Evolutionary conservation across 192 early-diverging fungal species (phyloP).

Genomic region (Allomyces javanicus): DNA sequence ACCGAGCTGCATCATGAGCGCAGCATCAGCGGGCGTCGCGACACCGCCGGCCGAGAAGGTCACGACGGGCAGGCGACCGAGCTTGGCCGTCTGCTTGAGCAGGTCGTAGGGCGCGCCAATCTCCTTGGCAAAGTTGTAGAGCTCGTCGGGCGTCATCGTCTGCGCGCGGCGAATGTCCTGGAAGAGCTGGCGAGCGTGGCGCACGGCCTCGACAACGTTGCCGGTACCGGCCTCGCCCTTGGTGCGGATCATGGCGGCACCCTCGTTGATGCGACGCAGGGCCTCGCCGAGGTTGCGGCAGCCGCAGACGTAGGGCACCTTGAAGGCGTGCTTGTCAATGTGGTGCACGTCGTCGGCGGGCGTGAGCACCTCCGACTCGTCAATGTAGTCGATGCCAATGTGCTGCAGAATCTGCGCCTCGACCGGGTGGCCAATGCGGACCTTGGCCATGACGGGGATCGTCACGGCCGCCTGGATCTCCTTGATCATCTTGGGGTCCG

Average conservation of each 20-base stretch:
- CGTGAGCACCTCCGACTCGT: conserved; percentile 91
- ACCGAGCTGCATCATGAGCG: conserved; percentile 97
- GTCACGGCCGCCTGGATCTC: conserved; percentile 87
- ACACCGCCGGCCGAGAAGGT: conserved; percentile 97
- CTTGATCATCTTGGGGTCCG: conserved; percentile 91
- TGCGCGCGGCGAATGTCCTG: conserved; percentile 70
- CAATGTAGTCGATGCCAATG: conserved; percentile 87
- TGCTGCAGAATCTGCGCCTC: conserved; percentile 92
- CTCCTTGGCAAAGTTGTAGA: conserved; percentile 92
- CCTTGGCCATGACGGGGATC: conserved; percentile 98
- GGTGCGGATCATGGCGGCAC: conserved; percentile 94
- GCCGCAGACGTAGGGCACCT: conserved; percentile 92
- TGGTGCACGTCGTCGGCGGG: conserved; percentile 91
- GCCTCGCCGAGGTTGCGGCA: conserved; percentile 94
- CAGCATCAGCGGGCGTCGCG: conserved; percentile 96
- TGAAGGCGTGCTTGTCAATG: conserved; percentile 82
- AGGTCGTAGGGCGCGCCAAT: conserved; percentile 79
- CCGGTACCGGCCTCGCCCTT: conserved; percentile 98
- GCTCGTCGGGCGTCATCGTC: conserved; percentile 67
- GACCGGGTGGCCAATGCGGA: conserved; percentile 96
- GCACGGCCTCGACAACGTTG: conserved; percentile 93
- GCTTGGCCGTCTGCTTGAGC: conserved; percentile 64
- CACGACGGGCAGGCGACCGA: conserved; percentile 86
- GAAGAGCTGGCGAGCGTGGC: conserved; percentile 77
- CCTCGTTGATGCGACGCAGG: conserved; percentile 84